A percentile compares a stretch with the other conserved stretches of the same genome.
phyloP scores from a whole-genome alignment of 1,284 basidiomycete genomes.

The Microbotryum silenes-acaulis region DNA sequence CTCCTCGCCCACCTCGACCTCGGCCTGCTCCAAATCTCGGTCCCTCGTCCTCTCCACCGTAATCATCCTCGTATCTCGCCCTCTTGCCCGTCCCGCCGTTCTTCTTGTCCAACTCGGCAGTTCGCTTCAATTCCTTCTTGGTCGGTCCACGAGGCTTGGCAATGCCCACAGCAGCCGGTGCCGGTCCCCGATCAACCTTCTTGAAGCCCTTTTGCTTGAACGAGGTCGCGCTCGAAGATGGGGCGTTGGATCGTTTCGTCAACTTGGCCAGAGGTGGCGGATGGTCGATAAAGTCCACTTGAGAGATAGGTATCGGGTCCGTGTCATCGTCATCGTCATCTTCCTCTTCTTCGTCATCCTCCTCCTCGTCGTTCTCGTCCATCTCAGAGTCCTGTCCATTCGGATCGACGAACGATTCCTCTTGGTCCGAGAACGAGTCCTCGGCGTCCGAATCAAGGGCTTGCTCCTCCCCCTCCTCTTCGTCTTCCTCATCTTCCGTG shows the following conservation, averaged over 20 bases:
- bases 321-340: conserved; percentile 18
- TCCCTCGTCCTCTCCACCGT: conserved; percentile 6
- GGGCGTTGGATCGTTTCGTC: conserved; percentile 1
- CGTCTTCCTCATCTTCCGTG: conserved; percentile 10
- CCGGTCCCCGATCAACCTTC: conserved; percentile 11
- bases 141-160: conserved; percentile 6
- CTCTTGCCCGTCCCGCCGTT: conserved; percentile 7
- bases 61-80: conserved; percentile 3
- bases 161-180: conserved; percentile 16
- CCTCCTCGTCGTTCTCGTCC: conserved; percentile 6
- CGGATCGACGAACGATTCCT: conserved; percentile 7
- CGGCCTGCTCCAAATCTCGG: conserved; percentile 3
- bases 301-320: conserved; percentile 19
- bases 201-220: conserved; percentile 29
- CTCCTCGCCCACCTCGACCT: background rate
- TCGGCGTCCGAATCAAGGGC: conserved; percentile 8
- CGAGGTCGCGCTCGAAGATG: conserved; percentile 14
- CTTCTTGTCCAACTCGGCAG: conserved; percentile 17
- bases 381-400: background rate
- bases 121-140: conserved; percentile 23
- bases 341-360: conserved; percentile 11
- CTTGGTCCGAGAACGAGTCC: conserved; percentile 15
- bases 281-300: conserved; percentile 1
- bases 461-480: conserved; percentile 21
- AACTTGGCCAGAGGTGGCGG: conserved; percentile 1